Percentiles rank a stretch among this genome's conserved stretches.
These are phyloP conservation scores for Scorias spongiosa DNA, from an alignment of 2,329 filamentous ascomycete genomes.

Conservation along the genomic window DNA sequence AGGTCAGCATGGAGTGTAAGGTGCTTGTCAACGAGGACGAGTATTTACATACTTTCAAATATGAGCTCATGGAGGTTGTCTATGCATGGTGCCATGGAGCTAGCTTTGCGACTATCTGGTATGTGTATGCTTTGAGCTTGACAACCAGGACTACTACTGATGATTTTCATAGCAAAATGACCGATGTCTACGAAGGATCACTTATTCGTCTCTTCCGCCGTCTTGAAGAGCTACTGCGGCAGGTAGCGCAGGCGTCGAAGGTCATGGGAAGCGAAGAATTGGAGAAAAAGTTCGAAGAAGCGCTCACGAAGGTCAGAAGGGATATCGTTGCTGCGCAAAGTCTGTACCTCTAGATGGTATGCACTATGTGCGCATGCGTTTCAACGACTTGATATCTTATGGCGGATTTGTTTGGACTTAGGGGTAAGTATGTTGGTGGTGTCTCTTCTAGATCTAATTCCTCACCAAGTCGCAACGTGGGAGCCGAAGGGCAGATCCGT, in stretches of 20 bases:
- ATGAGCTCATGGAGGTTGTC: constrained; percentile 93
- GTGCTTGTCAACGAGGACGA: constrained; percentile 88
- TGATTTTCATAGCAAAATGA: constrained; percentile 67
- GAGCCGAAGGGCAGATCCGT: not conserved
- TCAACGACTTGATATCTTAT: not conserved
- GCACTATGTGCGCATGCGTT: not conserved
- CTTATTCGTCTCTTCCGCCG: constrained; percentile 92
- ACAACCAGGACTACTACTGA: constrained; percentile 1
- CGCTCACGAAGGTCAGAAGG: constrained; percentile 69
- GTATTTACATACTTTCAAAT: constrained; percentile 79
- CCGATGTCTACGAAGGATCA: constrained; percentile 91
- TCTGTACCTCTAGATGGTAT: constrained; percentile 54
- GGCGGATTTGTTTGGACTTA: not conserved
- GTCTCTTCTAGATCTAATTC: not conserved
- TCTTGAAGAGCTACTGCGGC: constrained; percentile 80
- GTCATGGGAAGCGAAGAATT: constrained; percentile 97
- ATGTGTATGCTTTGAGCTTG: constrained; percentile 27
- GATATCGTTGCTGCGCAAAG: constrained; percentile 94
- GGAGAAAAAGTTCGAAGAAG: constrained; percentile 78
- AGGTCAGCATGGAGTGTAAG: constrained; percentile 90
- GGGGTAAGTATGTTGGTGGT: not conserved
- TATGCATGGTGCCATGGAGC: constrained; percentile 81
- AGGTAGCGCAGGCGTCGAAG: constrained; percentile 90
- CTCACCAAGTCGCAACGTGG: not conserved
- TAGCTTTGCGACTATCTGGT: constrained; percentile 90